Evolutionary conservation across 2,329 filamentous ascomycete genomes (phyloP), one percentile per base, ranked within the genome.

Genomic region (Coleophoma cylindrospora): DNA sequence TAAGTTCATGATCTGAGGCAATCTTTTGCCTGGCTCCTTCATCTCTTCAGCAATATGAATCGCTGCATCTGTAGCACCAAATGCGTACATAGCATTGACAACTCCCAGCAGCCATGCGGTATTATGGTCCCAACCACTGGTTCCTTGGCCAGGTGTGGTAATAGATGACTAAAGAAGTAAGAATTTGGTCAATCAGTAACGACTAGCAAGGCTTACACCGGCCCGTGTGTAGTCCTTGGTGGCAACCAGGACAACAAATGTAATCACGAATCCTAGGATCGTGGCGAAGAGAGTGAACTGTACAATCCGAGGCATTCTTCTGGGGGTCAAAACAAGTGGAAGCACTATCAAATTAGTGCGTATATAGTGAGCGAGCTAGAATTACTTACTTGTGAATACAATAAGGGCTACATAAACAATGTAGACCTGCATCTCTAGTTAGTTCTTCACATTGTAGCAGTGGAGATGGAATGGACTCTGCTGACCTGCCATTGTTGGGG

Each of bases 1-100:
- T 36, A 86, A 66, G 1, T 87, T 81, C 56, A 87, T 87, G 47
- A 84, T 83, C 62, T 81, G 83, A 47, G 84, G 84, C 0, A 87
- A 83, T 66, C 87, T 82, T 48, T 79, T 75, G 43, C 83, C 77
- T 0, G 84, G 83, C 52, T 80, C 77, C 60, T 84, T 81, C 3
- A 86, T 83, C 63, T 87, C 84, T 65, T 87, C 83, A 57, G 82
- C 85, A 80, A 87, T 34, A 43, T 43, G 40, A 12, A 38, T 38
- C 14, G 27, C 45, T 9, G 33, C 45, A 34, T 53, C 51, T 7
- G 44, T 45, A 2, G 36, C 51, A 2, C 38, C 40, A 44, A 45
- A 53, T 13, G 41, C 40, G 27, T 53, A 50, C 48, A 53, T 48
- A 8, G 52, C 47, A 32, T 51, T 47, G 14, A 34, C 46, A 33